Evolutionary conservation across 768 basidiomycete species (phyloP), one percentile per base, ranked within the genome.

Genomic region (Boletales sp.): DNA sequence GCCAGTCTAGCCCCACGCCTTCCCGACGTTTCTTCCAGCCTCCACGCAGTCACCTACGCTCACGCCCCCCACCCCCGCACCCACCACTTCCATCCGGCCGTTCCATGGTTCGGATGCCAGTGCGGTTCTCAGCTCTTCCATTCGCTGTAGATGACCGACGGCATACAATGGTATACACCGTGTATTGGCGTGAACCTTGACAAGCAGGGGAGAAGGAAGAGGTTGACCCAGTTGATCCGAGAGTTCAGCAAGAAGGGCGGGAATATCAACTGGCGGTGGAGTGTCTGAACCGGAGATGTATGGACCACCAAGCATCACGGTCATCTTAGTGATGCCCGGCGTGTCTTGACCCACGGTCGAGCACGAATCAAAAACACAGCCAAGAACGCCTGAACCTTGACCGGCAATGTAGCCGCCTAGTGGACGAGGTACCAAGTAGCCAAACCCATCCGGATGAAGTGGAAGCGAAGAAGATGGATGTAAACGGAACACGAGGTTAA

Each of bases 301-400:
- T 1, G 91, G 87, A 0, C 92, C 93, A 17, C 94, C 92, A 19
- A 93, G 70, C 91, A 99, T 94, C 39, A 93, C 78, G 0, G 94
- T 94, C 57, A 94, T 63, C 64, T 95, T 96, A 25, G 86, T 84
- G 53, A 85, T 72, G 15, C 70, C 59, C 1, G 61, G 57, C 32
- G 53, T 51, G 55, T 84, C 81, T 54, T 93, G 85, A 6, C 69
- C 75, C 1, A 80, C 72, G 36, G 93, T 74, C 8, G 87, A 78
- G 45, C 82, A 85, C 0, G 89, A 90, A 66, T 98, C 95, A 69
- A 97, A 97, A 11, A 97, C 84, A 30, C 86, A 84, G 12, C 95
- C 95, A 0, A 98, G 77, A 17, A 89, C 77, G 4, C 81, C 80
- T 11, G 75, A 66, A 42, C 66, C 56, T 32, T 65, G 58, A 5